Base-by-base conservation (phyloP, 1,284 basidiomycete species). In the Abortiporus biennis region DNA sequence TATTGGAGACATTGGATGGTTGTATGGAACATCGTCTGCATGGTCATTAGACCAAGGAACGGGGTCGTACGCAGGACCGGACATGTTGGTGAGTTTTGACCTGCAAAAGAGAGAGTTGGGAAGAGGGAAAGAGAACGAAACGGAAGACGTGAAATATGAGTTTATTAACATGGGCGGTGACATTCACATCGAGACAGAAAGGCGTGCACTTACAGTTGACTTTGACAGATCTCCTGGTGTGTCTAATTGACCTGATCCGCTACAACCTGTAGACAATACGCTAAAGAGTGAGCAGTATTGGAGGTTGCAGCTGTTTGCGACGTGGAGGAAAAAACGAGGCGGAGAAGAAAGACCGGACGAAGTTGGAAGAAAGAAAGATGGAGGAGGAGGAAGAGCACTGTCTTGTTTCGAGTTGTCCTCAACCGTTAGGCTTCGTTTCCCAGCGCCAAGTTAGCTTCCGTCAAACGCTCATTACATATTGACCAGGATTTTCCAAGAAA, bases 1-100 rank as follows among this genome's bases (percentile, higher is more conserved):
- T 34, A 38, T 30, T n/a, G 47, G 44, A n/a, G n/a, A n/a, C n/a
- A n/a, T n/a, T 5, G 43, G 47, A 30, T 42, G 36, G 38, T 54
- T 50, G 47, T 58, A 54, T 13, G 52, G 52, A 5, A 50, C 40
- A 17, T 54, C 49, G 33, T 53, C 46, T 17, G 48, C 41, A 30
- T 51, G 45, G 20, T 51, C 49, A 35, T 49, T 40, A 30, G 33
- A 34, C 34, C 43, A 47, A 47, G 55, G 54, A 35, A 62, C 46
- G 19, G 61, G 58, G 46, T 62, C 56, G 53, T 64, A 64, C 13
- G 54, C 39, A 8, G 52, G 53, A 43, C 53, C 52, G 43, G 57
- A 56, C 57, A 61, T 59, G 43, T 4, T 30, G 48, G 38, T 22
- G 21, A 2, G 36, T 11, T 33, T 36, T 40, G 45, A 36, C 44